Evolutionary conservation across 2,329 filamentous ascomycete species (phyloP).

Genomic region (Fusarium secorum): DNA sequence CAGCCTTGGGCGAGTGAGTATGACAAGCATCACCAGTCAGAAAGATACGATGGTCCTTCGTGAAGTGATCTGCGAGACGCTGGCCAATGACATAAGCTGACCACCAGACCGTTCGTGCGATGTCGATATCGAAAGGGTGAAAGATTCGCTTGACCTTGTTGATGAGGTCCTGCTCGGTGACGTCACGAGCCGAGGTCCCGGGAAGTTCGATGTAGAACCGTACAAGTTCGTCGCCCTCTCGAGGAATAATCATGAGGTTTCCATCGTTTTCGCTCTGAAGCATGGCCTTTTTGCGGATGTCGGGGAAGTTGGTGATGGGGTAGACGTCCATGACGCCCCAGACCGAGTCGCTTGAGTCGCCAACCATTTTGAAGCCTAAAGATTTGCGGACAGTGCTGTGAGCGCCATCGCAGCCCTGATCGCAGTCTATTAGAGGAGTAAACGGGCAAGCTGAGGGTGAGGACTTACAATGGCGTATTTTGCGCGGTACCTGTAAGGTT

Average conservation of each 20-base stretch:
- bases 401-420: slow-evolving; percentile 34
- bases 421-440: rapidly evolving
- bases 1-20: slow-evolving; percentile 66
- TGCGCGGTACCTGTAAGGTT: slow-evolving; percentile 2
- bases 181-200: slow-evolving; percentile 2
- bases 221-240: slow-evolving; percentile 38
- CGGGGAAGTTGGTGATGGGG: slow-evolving; percentile 41
- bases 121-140: slow-evolving; percentile 56
- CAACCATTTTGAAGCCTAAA: slow-evolving; percentile 38
- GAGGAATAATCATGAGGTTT: slow-evolving; percentile 41
- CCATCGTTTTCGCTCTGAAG: slow-evolving; percentile 35
- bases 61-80: slow-evolving; percentile 48
- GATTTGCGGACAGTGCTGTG: slow-evolving; percentile 38
- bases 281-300: slow-evolving; percentile 43
- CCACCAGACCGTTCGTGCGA: slow-evolving; percentile 45
- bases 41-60: slow-evolving; percentile 68
- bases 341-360: slow-evolving; percentile 42
- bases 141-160: slow-evolving; percentile 61
- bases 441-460: rapidly evolving
- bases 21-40: slow-evolving; percentile 69
- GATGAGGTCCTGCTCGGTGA: slow-evolving; percentile 39
- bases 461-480: slow-evolving; percentile 33
- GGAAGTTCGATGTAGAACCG: slow-evolving; percentile 35
- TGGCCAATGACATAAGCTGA: slow-evolving; percentile 68
- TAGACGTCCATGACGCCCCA: slow-evolving; percentile 43